Conservation (phyloP, 2,329 filamentous ascomycete genomes). For the Neurospora crassa region DNA sequence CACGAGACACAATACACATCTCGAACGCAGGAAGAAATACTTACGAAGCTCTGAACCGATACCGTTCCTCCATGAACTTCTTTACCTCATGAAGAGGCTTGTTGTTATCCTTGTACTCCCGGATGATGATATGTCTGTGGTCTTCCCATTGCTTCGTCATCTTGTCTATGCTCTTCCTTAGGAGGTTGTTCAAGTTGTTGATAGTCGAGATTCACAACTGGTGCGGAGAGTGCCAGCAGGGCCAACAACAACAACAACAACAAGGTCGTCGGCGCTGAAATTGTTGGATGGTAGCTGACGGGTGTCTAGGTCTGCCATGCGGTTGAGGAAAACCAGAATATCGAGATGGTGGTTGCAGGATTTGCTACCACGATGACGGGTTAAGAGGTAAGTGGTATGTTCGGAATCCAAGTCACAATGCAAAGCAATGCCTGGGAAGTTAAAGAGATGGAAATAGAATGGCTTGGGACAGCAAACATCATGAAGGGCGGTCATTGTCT, state of each 20-base stretch:
- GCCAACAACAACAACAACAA: background rate
- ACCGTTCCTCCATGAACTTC: constrained; percentile 27
- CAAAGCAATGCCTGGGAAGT: background rate
- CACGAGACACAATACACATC: background rate
- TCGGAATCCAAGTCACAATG: background rate
- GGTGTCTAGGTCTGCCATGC: background rate
- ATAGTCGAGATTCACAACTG: background rate
- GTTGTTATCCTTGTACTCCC: constrained; percentile 30
- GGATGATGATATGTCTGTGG: constrained; percentile 26
- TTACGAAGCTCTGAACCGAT: constrained; percentile 34
- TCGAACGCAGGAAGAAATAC: constrained; percentile 10
- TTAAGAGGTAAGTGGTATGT: background rate
- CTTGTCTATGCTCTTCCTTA: background rate
- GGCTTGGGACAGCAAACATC: background rate
- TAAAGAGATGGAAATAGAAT: background rate
- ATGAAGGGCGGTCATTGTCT: background rate
- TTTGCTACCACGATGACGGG: background rate
- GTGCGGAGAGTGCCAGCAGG: background rate
- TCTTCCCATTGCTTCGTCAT: constrained; percentile 38
- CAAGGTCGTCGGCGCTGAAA: background rate
- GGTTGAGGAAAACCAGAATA: background rate
- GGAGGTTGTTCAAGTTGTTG: background rate
- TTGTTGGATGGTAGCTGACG: background rate
- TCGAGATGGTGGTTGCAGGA: background rate
- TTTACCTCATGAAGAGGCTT: constrained; percentile 32